Evolutionary conservation across 176 grass and related monocot genomes (phyloP).

Genomic region (Rhynchospora pubera): DNA sequence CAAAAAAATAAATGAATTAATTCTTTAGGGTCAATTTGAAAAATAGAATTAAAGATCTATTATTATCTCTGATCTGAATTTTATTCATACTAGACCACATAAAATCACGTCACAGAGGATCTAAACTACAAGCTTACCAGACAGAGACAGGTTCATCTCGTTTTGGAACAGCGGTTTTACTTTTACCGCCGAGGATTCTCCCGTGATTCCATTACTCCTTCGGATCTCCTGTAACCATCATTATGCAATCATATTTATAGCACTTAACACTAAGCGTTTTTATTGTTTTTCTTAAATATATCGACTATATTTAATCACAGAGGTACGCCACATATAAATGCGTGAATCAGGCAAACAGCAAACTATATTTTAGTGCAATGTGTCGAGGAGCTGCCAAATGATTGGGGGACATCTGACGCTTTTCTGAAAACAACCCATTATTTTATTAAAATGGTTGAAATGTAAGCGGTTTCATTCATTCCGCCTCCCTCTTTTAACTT

Average conservation of each 20-base stretch:
- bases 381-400: conserved; percentile 19
- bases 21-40: no score
- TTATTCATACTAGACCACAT: not conserved
- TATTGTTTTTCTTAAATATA: not conserved
- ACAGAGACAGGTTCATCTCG: not conserved
- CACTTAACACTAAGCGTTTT: no score
- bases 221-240: not conserved
- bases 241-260: not conserved
- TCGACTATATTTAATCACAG: not conserved
- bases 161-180: not conserved
- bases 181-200: not conserved
- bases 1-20: no score
- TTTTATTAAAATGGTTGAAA: conserved; percentile 7
- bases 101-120: not conserved
- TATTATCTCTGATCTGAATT: no score
- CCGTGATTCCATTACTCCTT: not conserved
- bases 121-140: not conserved
- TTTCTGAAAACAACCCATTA: conserved; percentile 16
- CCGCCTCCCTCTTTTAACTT: not conserved
- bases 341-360: not conserved
- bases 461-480: not conserved
- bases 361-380: not conserved
- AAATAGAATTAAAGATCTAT: no score
- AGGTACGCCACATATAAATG: not conserved
- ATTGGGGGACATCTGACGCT: conserved; percentile 6